Evolutionary conservation across 2,329 filamentous ascomycete genomes (phyloP).

Genomic region (Tolypocladium tundrense): DNA sequence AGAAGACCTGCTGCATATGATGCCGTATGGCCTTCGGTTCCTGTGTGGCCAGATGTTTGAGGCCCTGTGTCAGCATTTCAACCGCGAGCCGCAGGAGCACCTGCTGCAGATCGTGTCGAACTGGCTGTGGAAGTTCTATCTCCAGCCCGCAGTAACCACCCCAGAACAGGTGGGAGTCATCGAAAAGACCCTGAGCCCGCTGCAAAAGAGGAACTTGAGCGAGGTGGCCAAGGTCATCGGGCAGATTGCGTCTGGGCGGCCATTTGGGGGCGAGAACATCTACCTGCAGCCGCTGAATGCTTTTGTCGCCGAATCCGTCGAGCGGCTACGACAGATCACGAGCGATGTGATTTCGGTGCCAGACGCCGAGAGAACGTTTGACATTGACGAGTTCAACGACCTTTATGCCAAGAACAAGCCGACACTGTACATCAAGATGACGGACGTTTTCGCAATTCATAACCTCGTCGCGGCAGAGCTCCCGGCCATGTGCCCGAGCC

Average conservation of each 20-base stretch:
- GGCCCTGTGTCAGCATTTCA: conserved; percentile 64
- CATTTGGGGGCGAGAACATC: conserved; percentile 90
- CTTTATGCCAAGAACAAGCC: conserved; percentile 93
- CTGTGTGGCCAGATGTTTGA: conserved; percentile 81
- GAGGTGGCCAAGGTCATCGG: conserved; percentile 88
- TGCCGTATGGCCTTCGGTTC: conserved; percentile 89
- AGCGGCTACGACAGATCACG: conserved; percentile 67
- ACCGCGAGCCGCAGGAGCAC: conserved; percentile 64
- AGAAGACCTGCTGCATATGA: conserved; percentile 73
- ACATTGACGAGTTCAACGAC: conserved; percentile 98
- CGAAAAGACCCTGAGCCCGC: conserved; percentile 76
- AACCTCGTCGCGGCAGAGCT: conserved; percentile 76
- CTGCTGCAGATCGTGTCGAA: conserved; percentile 76
- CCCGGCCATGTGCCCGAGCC: conserved; percentile 61
- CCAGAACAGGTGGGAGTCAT: conserved; percentile 91
- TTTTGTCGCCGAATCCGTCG: conserved; percentile 77
- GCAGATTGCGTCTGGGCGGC: conserved; percentile 77
- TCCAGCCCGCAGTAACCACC: conserved; percentile 78
- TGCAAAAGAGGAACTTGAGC: conserved; percentile 84
- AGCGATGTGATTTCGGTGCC: conserved; percentile 70
- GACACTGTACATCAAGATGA: conserved; percentile 98
- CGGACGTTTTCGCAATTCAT: conserved; percentile 94
- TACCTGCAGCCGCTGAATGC: conserved; percentile 92
- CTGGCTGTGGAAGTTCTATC: conserved; percentile 91
- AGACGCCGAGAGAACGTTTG: conserved; percentile 83